Base-by-base conservation (phyloP, 441 rosid genomes). In the Bruguiera hainesii region DNA sequence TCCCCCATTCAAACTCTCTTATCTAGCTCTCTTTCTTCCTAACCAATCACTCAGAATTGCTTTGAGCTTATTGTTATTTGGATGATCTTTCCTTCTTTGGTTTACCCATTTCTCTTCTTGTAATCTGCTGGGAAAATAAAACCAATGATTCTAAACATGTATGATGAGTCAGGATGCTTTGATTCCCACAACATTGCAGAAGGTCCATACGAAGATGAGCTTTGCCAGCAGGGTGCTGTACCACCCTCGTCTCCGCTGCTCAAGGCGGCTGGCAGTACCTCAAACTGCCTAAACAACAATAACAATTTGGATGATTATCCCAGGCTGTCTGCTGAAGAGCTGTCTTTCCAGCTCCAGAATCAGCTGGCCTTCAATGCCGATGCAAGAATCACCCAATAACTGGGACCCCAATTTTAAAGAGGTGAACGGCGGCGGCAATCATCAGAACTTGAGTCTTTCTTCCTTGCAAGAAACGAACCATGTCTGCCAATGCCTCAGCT, bases 401-500 rank as follows among this genome's bases (percentile, higher is more conserved):
- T 81, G 88, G 93, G 82, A 77, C 35, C 25, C 65, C 26, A 51
- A 37, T 13, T 49, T 72, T 33, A 77, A 73, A 49, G 80, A 77
- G 1, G 67, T 75, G 55, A 79, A 74, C 15, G 77, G 20, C 61
- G 23, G 23, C 23, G 23, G 23, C 23, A 57, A 23, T 0, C 74
- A 51, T 7, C 82, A 73, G 39, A 76, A 51, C 52, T 77, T 85
- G 76, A 68, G 68, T 58, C 65, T 74, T 60, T 66, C 70, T 60
- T 50, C 71, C 10, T 20, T 53, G 57, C 57, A 53, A 53, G 77
- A 72, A 53, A 58, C 74, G 53, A 56, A 46, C 75, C 69, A 19
- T 75, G 63, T 20, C 56, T 76, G 50, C 78, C 76, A 31, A 71
- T 82, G 5, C 90, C 93, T 28, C 92, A 90, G 77, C 92, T 90